Percentiles rank a stretch among this genome's conserved stretches.
phyloP scores from a whole-genome alignment of 768 basidiomycete genomes.

The Rhizopogon rudus region DNA sequence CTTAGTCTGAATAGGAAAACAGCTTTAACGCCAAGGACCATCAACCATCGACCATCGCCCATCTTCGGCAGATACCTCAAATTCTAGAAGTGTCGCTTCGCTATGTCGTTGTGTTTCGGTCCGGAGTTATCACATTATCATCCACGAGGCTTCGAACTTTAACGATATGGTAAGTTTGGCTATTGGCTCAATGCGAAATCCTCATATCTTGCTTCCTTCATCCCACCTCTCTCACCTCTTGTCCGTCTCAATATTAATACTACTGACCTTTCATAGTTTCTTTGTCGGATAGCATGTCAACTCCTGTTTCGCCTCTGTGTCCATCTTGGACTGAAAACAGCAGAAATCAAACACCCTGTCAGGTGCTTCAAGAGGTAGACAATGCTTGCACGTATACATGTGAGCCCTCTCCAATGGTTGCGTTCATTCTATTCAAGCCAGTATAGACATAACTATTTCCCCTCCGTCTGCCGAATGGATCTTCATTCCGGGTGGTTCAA shows the following conservation, averaged over 20 bases:
- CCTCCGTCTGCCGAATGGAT: neutral
- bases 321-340: conserved; percentile 8
- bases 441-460: neutral
- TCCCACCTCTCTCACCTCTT: neutral
- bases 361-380: conserved; percentile 14
- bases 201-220: neutral
- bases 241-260: neutral
- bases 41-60: too few relatives aligned
- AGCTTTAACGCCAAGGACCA: too few relatives aligned
- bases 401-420: conserved; percentile 4
- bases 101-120: neutral
- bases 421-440: neutral
- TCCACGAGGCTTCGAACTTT: neutral
- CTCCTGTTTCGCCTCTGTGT: conserved; percentile 1
- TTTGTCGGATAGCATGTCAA: neutral
- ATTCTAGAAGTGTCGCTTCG: neutral
- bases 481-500: conserved; percentile 14
- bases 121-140: neutral
- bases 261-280: neutral
- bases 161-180: neutral
- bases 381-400: conserved; percentile 14
- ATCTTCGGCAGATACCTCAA: too few relatives aligned
- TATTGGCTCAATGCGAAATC: neutral
- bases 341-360: conserved; percentile 11
- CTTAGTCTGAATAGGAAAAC: too few relatives aligned